Base-by-base conservation (phyloP, 2,329 filamentous ascomycete species). In the Fonsecaea monophora region DNA sequence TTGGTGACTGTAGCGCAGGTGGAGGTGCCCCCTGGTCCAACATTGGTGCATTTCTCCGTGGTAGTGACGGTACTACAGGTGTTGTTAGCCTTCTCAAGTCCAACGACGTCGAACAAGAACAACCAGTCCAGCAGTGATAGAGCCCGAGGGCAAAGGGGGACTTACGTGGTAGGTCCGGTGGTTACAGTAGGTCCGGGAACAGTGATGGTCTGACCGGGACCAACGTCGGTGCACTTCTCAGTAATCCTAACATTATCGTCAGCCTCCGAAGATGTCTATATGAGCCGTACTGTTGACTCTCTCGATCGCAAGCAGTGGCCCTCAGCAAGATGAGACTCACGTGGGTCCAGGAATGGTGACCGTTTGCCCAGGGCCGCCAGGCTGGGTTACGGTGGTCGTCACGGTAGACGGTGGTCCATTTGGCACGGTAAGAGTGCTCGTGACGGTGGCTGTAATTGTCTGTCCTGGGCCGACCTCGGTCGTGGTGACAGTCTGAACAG, bases 1-100 rank as follows among this genome's bases (percentile, higher is more conserved):
- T 58, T 30, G n/a, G 55, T 58, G 55, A 58, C 30, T 2, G 55
- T 58, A 18, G 30, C 55, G 37, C 55, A 38, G 34, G 37, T 30
- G 8, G 55, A 58, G 34, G 53, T 35, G n/a, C 7, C 34, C n/a
- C 30, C 53, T 4, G 53, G 53, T 55, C 53, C 53, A 15, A 35
- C 53, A 21, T 50, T 50, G 45, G 45, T 50, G 9, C 45, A 50
- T 55, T 18, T 21, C 30, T 18, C 30, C 32, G 53, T 55, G 8
- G 18, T 38, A 13, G 53, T 55, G 12, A 55, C 12, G 25, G 53
- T 55, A 9, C 53, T 38, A 15, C 8, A 9, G 13, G 32, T 13
- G 30, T 12, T 25, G 32, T 38, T 18, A 38, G 53, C 6, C 15
- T 55, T n/a, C 8, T 32, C 25, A 3, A 13, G 18, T 13, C 32